A percentile compares a stretch with the other conserved stretches of the same genome.
Conservation (phyloP, 2,329 filamentous ascomycete species). For the Pseudogymnoascus sp. region DNA sequence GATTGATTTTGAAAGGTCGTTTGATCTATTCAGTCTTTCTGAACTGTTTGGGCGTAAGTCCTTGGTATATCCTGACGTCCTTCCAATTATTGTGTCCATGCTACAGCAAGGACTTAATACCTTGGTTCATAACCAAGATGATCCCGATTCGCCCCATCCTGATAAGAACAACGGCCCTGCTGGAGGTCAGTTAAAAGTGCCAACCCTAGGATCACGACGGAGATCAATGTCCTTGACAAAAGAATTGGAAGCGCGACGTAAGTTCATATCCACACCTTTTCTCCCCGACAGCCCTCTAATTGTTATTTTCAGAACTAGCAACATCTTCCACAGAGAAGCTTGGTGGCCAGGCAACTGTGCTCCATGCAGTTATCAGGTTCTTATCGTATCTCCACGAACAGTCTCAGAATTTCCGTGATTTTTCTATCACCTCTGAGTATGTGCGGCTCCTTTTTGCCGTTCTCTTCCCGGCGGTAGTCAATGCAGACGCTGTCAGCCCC, state of each 20-base stretch:
- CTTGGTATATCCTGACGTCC: constrained; percentile 68
- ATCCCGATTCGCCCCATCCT: constrained; percentile 47
- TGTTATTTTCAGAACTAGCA: constrained; percentile 28
- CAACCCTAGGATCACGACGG: constrained; percentile 20
- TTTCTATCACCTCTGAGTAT: constrained; percentile 73
- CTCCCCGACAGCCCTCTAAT: not conserved
- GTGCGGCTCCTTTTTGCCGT: constrained; percentile 70
- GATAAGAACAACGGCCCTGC: constrained; percentile 21
- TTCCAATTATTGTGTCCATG: constrained; percentile 79
- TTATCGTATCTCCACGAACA: constrained; percentile 70
- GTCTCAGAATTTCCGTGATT: constrained; percentile 75
- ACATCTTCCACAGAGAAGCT: constrained; percentile 43
- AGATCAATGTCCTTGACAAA: constrained; percentile 62
- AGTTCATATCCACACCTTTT: constrained; percentile 21
- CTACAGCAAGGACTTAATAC: constrained; percentile 76
- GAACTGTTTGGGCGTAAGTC: constrained; percentile 64
- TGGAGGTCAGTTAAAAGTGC: constrained; percentile 21
- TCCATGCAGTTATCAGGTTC: constrained; percentile 74
- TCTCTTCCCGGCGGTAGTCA: constrained; percentile 82
- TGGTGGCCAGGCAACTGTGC: constrained; percentile 54
- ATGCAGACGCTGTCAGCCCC: constrained; percentile 73
- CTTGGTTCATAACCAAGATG: constrained; percentile 55
- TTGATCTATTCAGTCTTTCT: constrained; percentile 68
- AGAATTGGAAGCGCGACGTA: constrained; percentile 50
- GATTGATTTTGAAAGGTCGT: constrained; percentile 64